These are phyloP conservation scores for Buxus sempervirens DNA, from an alignment of 164 flowering plant species.

Conservation along the genomic window DNA sequence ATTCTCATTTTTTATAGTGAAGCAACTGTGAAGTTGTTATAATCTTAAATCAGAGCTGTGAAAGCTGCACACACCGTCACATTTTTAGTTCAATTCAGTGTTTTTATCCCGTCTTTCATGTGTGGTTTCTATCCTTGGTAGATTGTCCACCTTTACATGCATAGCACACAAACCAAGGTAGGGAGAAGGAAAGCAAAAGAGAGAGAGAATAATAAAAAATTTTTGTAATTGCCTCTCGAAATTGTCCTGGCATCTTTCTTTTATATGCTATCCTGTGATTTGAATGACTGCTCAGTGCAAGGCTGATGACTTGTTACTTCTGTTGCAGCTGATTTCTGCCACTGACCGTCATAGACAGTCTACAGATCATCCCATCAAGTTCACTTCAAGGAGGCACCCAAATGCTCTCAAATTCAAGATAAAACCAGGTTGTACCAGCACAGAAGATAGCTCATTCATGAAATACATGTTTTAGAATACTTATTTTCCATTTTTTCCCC, in stretches of 20 bases:
- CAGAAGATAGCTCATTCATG: neutral
- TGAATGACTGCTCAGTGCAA: neutral
- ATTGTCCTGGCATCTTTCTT: neutral
- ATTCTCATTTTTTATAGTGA: too few relatives aligned
- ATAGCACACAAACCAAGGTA: too few relatives aligned
- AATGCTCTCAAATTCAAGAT: slow-evolving; percentile 77
- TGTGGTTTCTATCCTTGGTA: too few relatives aligned
- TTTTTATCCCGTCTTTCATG: too few relatives aligned
- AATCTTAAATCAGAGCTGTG: too few relatives aligned
- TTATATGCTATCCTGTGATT: neutral
- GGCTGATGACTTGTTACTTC: neutral
- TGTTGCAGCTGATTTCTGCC: slow-evolving; percentile 84
- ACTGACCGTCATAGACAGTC: slow-evolving; percentile 82
- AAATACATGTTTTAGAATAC: neutral
- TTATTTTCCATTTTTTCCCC: too few relatives aligned
- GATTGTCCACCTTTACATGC: too few relatives aligned
- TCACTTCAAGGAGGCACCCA: slow-evolving; percentile 72
- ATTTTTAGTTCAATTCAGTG: too few relatives aligned
- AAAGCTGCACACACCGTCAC: too few relatives aligned
- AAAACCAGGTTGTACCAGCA: slow-evolving; percentile 57
- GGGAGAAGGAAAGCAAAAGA: too few relatives aligned
- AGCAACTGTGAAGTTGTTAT: too few relatives aligned
- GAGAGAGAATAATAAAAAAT: too few relatives aligned
- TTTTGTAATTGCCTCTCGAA: neutral
- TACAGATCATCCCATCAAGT: slow-evolving; percentile 91